These are phyloP conservation scores for Camellia oleifera DNA, from an alignment of 179 eudicot species.

Conservation along the genomic window DNA sequence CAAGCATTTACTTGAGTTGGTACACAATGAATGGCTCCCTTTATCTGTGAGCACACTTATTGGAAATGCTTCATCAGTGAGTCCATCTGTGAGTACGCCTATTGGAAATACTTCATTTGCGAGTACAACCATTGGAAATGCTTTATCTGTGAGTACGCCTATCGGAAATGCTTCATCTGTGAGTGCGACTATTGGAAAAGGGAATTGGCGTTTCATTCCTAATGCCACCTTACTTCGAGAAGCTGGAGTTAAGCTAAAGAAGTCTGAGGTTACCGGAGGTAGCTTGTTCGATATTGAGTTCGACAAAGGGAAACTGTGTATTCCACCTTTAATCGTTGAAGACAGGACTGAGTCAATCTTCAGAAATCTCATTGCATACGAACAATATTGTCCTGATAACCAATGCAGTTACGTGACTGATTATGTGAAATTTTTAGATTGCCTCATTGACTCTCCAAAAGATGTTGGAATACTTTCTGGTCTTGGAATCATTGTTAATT, in stretches of 20 bases:
- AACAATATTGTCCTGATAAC: not conserved
- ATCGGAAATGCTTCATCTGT: no score
- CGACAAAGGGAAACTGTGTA: no score
- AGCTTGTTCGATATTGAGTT: not conserved
- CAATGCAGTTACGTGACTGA: not conserved
- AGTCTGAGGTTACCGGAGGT: not conserved
- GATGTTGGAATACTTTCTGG: not conserved
- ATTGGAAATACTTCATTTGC: no score
- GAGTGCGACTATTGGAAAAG: no score
- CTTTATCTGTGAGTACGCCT: no score
- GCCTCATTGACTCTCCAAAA: not conserved
- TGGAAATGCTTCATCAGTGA: no score
- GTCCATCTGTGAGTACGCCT: no score
- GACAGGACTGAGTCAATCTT: no score
- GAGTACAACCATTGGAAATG: no score
- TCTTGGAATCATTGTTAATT: not conserved
- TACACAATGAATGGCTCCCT: slow-evolving; percentile 6
- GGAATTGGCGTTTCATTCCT: not conserved
- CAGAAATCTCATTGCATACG: no score
- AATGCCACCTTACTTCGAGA: not conserved
- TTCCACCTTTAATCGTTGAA: no score
- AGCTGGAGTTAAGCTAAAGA: slow-evolving; percentile 11
- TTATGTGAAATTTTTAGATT: no score
- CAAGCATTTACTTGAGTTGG: not conserved
- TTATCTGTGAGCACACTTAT: not conserved